These are phyloP conservation scores for Daldinia vernicosa DNA, from an alignment of 495 filamentous ascomycete genomes.

Conservation along the genomic window DNA sequence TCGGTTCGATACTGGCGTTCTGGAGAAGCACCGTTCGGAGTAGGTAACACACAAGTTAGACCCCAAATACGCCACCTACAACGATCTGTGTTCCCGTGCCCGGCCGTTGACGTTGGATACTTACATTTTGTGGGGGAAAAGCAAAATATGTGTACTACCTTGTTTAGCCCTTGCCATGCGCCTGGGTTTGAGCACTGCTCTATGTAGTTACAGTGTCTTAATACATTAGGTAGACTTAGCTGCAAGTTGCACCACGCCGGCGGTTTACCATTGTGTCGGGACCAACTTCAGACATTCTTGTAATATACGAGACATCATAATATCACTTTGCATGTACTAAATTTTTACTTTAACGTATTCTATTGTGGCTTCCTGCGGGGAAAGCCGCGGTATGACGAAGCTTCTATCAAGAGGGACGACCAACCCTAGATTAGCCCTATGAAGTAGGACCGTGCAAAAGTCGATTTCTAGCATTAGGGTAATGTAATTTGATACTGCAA, in stretches of 20 bases:
- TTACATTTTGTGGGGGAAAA: neutral
- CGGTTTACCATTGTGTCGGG: neutral
- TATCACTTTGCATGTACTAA: constrained; percentile 1
- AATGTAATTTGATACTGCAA: neutral
- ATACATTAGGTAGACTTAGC: neutral
- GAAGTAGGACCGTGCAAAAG: constrained; percentile 1
- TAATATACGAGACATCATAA: neutral
- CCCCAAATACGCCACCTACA: neutral
- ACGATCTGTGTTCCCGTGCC: neutral
- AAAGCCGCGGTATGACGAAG: constrained; percentile 4
- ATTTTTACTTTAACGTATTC: constrained; percentile 23
- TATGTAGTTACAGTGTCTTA: neutral
- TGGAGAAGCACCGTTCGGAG: too few species aligned
- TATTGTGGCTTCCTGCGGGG: constrained; percentile 12
- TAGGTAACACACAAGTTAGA: neutral
- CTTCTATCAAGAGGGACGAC: constrained; percentile 7
- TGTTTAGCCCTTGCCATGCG: too few species aligned
- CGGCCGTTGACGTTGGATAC: neutral
- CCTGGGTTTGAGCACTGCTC: too few species aligned
- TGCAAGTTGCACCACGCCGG: neutral
- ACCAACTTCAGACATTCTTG: neutral
- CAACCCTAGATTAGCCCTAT: neutral
- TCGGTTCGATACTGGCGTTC: neutral
- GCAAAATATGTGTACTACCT: neutral
- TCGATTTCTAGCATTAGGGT: constrained; percentile 14